Percentiles rank a stretch among this genome's conserved stretches.
Evolutionary conservation across 1,284 basidiomycete species (phyloP).

Genomic region (Dichomitus squalens): DNA sequence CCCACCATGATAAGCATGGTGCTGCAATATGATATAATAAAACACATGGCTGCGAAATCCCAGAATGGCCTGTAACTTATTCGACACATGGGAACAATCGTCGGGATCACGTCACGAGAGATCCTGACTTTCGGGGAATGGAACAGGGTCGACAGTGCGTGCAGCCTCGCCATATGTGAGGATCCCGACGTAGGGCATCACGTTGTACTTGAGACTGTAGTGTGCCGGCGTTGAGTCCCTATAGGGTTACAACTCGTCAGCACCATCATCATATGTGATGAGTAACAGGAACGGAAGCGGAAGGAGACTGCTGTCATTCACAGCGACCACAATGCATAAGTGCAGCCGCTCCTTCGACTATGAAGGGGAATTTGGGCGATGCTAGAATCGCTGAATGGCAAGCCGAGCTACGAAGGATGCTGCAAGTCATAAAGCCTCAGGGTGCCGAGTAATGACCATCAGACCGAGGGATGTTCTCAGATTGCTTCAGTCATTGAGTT

Average conservation of each 20-base stretch:
- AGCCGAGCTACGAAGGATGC: neutral
- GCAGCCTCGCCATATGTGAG: slow-evolving; percentile 79
- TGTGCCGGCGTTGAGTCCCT: slow-evolving; percentile 68
- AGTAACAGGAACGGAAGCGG: slow-evolving; percentile 6
- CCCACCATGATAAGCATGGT: slow-evolving; percentile 19
- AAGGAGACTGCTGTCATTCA: neutral
- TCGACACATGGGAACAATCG: slow-evolving; percentile 5
- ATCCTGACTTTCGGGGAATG: slow-evolving; percentile 49
- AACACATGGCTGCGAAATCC: slow-evolving; percentile 12
- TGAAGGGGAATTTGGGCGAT: neutral
- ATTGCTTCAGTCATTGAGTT: neutral
- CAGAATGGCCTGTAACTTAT: slow-evolving; percentile 6
- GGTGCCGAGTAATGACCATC: neutral
- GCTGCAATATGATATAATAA: slow-evolving; percentile 15
- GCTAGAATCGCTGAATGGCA: neutral
- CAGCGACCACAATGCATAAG: neutral
- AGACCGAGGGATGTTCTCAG: neutral
- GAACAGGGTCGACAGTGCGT: slow-evolving; percentile 54
- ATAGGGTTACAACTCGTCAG: slow-evolving; percentile 12
- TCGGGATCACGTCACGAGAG: slow-evolving; percentile 25
- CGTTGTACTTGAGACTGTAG: slow-evolving; percentile 84
- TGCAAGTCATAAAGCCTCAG: neutral
- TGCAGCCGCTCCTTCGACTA: neutral
- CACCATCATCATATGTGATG: slow-evolving; percentile 9
- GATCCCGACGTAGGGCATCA: slow-evolving; percentile 88